Conservation (phyloP, 441 rosid species). For the Kokia cookei region DNA sequence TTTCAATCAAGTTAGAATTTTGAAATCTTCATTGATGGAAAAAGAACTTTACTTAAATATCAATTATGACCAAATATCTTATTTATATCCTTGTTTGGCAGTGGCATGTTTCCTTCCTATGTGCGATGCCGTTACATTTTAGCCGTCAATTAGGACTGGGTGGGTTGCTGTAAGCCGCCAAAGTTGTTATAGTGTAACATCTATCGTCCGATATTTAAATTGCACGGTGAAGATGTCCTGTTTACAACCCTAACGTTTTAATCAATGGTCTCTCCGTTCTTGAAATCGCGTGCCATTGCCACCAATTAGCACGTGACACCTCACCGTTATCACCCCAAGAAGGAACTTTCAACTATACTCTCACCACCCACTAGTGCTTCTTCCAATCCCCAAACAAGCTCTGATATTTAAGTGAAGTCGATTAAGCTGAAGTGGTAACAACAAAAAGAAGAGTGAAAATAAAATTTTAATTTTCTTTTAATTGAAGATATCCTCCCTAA, state of each 20-base stretch:
- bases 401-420: neutral
- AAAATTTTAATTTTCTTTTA: neutral
- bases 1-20: too few relatives aligned
- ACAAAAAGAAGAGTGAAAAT: neutral
- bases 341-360: neutral
- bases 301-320: neutral
- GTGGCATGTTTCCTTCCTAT: too few relatives aligned
- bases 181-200: neutral
- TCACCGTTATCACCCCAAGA: neutral
- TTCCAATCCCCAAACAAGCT: neutral
- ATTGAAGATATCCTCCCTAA: neutral
- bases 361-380: neutral
- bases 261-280: neutral
- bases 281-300: neutral
- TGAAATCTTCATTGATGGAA: too few relatives aligned
- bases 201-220: neutral
- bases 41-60: too few relatives aligned
- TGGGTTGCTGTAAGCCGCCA: neutral
- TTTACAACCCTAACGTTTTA: neutral
- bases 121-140: neutral
- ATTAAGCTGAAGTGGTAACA: neutral
- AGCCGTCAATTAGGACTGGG: neutral
- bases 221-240: neutral
- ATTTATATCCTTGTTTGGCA: too few relatives aligned
- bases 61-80: too few relatives aligned